A percentile compares a stretch with the other conserved stretches of the same genome.
Conservation (phyloP, 2,329 filamentous ascomycete species). For the Nemania sp. region DNA sequence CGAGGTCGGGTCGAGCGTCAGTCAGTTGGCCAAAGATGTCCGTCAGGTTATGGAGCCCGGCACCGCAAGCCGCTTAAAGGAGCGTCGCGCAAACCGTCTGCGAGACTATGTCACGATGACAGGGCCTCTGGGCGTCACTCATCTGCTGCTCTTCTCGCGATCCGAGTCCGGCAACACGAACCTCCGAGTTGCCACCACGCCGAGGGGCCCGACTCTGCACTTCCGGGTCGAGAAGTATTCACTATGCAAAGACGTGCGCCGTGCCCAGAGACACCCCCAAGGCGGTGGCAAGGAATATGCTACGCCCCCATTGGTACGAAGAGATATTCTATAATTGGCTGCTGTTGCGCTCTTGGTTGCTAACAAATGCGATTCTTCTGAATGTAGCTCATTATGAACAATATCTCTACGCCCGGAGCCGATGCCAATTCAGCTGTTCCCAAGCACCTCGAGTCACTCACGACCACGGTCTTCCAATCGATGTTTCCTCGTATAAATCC, state of each 20-base stretch:
- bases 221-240: conserved; percentile 96
- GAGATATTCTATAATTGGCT: neutral
- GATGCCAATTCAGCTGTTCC: conserved; percentile 73
- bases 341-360: neutral
- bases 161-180: conserved; percentile 91
- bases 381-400: conserved; percentile 89
- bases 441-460: conserved; percentile 88
- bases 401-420: conserved; percentile 72
- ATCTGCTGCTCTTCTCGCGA: conserved; percentile 89
- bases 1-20: conserved; percentile 88
- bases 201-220: conserved; percentile 87
- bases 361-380: neutral
- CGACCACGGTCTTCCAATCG: conserved; percentile 93
- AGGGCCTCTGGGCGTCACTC: conserved; percentile 88
- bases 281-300: conserved; percentile 84
- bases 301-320: conserved; percentile 74
- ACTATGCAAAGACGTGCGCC: conserved; percentile 85
- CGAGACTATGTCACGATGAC: conserved; percentile 96
- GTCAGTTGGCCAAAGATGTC: conserved; percentile 88
- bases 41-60: conserved; percentile 94
- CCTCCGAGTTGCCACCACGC: conserved; percentile 82
- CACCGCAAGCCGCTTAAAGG: conserved; percentile 85
- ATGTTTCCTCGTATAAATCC: conserved; percentile 96
- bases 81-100: conserved; percentile 83
- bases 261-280: conserved; percentile 79